These are phyloP conservation scores for Pseudonitzschia pungens DNA, from an alignment of 108 stramenopile species.

Conservation along the genomic window DNA sequence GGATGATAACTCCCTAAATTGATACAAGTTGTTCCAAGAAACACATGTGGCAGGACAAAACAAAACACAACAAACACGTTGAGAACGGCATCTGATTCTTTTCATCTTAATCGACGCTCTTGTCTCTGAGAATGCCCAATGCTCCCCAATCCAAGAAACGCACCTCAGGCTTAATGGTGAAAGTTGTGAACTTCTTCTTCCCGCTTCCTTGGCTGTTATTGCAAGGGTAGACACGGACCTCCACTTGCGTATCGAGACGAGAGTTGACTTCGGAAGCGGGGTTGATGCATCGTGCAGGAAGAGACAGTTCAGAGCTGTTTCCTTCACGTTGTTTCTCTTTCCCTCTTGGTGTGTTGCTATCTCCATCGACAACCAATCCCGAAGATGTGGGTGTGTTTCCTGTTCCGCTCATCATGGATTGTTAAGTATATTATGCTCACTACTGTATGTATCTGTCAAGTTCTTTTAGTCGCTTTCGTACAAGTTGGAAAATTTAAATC, in stretches of 20 bases:
- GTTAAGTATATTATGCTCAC: neutral
- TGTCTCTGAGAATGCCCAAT: neutral
- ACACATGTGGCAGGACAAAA: neutral
- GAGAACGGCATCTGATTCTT: neutral
- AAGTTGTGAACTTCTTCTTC: conserved; percentile 74
- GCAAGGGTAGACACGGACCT: conserved; percentile 87
- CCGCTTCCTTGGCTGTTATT: conserved; percentile 64
- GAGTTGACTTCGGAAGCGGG: conserved; percentile 80
- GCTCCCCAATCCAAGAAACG: conserved; percentile 9
- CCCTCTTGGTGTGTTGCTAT: conserved; percentile 16
- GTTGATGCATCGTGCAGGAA: conserved; percentile 69
- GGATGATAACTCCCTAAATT: conserved; percentile 76
- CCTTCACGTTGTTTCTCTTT: conserved; percentile 27
- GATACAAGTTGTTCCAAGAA: neutral
- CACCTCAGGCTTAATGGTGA: conserved; percentile 84
- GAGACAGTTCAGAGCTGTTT: conserved; percentile 17
- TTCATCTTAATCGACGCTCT: neutral
- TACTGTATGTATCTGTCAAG: too few species aligned
- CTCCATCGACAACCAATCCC: conserved; percentile 7
- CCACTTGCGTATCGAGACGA: conserved; percentile 83
- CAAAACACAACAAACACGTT: neutral
- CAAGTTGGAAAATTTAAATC: too few species aligned
- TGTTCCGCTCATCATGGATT: conserved; percentile 7
- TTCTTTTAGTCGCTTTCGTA: too few species aligned
- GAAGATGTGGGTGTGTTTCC: conserved; percentile 14